Evolutionary conservation across 768 basidiomycete species (phyloP).

Genomic region (Boletus patriciae): DNA sequence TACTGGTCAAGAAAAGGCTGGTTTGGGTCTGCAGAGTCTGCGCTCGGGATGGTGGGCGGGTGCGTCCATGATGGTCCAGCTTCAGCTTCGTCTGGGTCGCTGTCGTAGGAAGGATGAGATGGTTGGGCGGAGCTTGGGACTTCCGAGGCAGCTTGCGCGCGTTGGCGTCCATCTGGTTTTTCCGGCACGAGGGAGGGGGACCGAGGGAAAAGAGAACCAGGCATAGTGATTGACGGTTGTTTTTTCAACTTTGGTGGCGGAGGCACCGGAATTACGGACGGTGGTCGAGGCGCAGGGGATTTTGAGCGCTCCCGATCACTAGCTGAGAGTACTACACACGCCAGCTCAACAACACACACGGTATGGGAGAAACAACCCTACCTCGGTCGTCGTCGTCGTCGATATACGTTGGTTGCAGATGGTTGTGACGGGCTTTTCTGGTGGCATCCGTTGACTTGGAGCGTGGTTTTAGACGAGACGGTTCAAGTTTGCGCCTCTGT

Average conservation of each 20-base stretch:
- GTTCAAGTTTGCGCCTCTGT: constrained; percentile 8
- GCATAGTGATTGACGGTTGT: constrained; percentile 63
- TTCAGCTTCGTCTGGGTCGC: constrained; percentile 4
- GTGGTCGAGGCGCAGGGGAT: constrained; percentile 18
- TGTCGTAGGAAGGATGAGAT: not conserved
- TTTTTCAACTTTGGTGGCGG: constrained; percentile 34
- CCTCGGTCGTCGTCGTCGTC: constrained; percentile 24
- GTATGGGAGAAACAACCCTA: constrained; percentile 7
- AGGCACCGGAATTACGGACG: constrained; percentile 21
- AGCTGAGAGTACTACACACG: constrained; percentile 21
- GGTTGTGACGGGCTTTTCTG: constrained; percentile 2
- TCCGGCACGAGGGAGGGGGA: constrained; percentile 63
- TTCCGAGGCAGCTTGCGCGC: not conserved
- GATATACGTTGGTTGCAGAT: not conserved
- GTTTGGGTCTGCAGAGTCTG: not conserved
- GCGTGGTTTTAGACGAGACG: constrained; percentile 14
- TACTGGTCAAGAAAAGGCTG: constrained; percentile 15
- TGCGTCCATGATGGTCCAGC: constrained; percentile 18
- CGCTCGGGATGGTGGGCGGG: constrained; percentile 2
- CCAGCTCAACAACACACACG: constrained; percentile 3
- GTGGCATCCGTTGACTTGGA: constrained; percentile 22
- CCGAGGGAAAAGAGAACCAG: constrained; percentile 73
- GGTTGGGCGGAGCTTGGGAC: not conserved
- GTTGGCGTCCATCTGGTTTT: constrained; percentile 13
- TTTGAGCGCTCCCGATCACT: constrained; percentile 22